These are phyloP conservation scores for Hysterium pulicare DNA, from an alignment of 2,329 filamentous ascomycete genomes.

Conservation along the genomic window DNA sequence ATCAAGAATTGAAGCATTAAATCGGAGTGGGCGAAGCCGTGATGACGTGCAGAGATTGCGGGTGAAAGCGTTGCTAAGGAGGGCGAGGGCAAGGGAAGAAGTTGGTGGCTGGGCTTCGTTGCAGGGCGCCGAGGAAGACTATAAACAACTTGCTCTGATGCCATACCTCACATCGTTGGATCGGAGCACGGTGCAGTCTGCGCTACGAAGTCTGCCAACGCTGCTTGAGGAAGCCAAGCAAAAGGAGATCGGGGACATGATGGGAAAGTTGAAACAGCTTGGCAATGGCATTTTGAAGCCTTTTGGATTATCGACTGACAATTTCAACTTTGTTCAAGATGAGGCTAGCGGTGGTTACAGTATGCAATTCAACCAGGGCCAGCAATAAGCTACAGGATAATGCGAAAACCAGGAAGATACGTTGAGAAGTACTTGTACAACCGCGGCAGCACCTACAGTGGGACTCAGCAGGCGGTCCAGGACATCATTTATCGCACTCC, in stretches of 20 bases:
- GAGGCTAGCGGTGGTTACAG: conserved; percentile 87
- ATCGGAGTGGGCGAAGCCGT: conserved; percentile 23
- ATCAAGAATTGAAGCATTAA: conserved; percentile 29
- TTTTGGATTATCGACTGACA: conserved; percentile 89
- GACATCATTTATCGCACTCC: no score
- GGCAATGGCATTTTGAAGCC: conserved; percentile 90
- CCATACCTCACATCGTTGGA: conserved; percentile 64
- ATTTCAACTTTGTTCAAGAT: conserved; percentile 92
- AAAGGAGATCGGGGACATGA: conserved; percentile 91
- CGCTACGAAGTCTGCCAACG: conserved; percentile 64
- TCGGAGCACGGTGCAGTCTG: conserved; percentile 61
- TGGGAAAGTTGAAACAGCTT: conserved; percentile 89
- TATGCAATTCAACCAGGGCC: conserved; percentile 71
- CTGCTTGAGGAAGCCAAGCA: conserved; percentile 76
- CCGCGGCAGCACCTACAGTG: no score
- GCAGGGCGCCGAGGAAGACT: conserved; percentile 76
- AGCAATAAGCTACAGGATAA: conserved; percentile 11
- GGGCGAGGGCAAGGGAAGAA: conserved; percentile 69
- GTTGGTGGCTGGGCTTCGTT: conserved; percentile 76
- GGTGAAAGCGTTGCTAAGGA: conserved; percentile 76
- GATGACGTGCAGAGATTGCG: conserved; percentile 73
- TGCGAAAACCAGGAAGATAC: not conserved
- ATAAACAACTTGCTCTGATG: conserved; percentile 62
- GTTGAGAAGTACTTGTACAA: no score
- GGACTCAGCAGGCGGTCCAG: no score